Conservation (phyloP, 371 early-diverging fungal species). For the Funneliformis caledonium region DNA sequence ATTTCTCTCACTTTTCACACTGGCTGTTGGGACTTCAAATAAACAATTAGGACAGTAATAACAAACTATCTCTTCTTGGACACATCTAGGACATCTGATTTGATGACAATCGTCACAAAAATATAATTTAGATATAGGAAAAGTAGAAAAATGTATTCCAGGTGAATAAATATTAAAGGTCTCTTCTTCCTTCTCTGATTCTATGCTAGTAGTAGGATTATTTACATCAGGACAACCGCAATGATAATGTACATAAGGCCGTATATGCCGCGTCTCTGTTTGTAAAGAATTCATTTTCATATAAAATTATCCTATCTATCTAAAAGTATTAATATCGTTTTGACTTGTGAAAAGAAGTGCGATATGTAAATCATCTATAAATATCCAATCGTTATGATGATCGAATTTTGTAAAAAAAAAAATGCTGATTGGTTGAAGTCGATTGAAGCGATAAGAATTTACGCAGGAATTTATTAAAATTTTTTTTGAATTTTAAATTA, state of each 20-base stretch:
- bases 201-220: not conserved
- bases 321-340: no score
- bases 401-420: no score
- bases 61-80: slow-evolving; percentile 83
- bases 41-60: slow-evolving; percentile 95
- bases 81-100: slow-evolving; percentile 81
- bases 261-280: slow-evolving; percentile 14
- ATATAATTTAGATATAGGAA: slow-evolving; percentile 77
- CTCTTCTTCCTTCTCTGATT: slow-evolving; percentile 17
- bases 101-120: slow-evolving; percentile 88
- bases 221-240: slow-evolving; percentile 52
- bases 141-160: slow-evolving; percentile 53
- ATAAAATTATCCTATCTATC: no score
- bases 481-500: no score
- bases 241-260: slow-evolving; percentile 58
- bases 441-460: no score
- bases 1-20: slow-evolving; percentile 91
- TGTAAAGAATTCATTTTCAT: not conserved
- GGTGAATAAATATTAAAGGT: slow-evolving; percentile 44
- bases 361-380: no score
- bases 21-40: slow-evolving; percentile 95
- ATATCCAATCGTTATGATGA: no score
- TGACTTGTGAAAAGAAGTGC: no score
- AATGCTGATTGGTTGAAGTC: no score
- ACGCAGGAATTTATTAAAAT: no score